These are phyloP conservation scores for Paramecium bursaria DNA, from an alignment of 73 alveolate species.

Conservation along the genomic window DNA sequence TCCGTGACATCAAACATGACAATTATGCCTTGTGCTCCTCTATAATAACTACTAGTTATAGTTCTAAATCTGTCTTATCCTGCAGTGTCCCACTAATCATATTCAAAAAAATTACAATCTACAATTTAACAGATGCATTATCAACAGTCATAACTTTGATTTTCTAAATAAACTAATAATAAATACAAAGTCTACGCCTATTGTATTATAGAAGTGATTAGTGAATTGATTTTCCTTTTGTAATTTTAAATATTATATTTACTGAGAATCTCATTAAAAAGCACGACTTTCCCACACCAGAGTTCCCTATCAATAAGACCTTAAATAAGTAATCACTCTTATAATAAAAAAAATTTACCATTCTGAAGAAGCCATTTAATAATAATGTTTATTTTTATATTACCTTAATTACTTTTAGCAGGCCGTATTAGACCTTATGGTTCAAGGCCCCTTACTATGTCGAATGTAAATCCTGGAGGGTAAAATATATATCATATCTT, in stretches of 20 bases:
- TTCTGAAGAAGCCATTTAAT: slow-evolving; percentile 10
- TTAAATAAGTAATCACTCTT: slow-evolving; percentile 77
- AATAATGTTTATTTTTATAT: slow-evolving; percentile 5
- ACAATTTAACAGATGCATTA: slow-evolving; percentile 49
- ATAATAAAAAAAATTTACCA: neutral
- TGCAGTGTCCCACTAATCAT: slow-evolving; percentile 85
- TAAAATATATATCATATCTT: neutral
- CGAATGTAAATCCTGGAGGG: slow-evolving; percentile 40
- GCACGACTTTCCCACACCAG: slow-evolving; percentile 82
- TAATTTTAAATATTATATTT: slow-evolving; percentile 4
- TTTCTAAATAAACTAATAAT: slow-evolving; percentile 18
- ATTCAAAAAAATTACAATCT: slow-evolving; percentile 34
- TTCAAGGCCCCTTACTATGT: slow-evolving; percentile 35
- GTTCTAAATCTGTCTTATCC: slow-evolving; percentile 88
- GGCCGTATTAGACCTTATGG: slow-evolving; percentile 46
- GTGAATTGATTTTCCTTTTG: slow-evolving; percentile 63
- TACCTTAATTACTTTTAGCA: neutral
- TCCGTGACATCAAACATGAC: slow-evolving; percentile 83
- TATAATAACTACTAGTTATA: slow-evolving; percentile 78
- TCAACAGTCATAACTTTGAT: slow-evolving; percentile 58
- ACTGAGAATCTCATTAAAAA: slow-evolving; percentile 75
- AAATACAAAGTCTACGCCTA: slow-evolving; percentile 78
- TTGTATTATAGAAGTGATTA: slow-evolving; percentile 72
- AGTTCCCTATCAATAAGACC: slow-evolving; percentile 81
- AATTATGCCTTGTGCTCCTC: slow-evolving; percentile 87